Percentiles rank a stretch among this genome's conserved stretches.
Conservation (phyloP, 2,329 filamentous ascomycete genomes). For the Leptodontidium sp. region DNA sequence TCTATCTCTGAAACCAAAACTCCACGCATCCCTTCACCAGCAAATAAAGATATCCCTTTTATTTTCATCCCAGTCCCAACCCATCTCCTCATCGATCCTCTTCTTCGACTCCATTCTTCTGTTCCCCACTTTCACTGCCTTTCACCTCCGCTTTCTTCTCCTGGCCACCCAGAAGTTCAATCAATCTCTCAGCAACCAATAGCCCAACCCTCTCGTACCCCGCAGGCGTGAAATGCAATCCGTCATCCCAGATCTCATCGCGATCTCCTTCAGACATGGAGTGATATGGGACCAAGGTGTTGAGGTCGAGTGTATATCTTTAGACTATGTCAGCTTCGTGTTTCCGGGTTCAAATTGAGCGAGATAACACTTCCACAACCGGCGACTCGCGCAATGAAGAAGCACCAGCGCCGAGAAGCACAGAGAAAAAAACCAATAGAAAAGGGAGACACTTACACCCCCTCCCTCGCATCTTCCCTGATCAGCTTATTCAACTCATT, state of each 20-base stretch:
- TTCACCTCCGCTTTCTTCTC: neutral
- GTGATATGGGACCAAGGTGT: constrained; percentile 61
- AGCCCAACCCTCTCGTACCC: constrained; percentile 71
- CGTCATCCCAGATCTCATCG: constrained; percentile 66
- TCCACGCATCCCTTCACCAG: too few relatives aligned
- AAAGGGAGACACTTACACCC: constrained; percentile 28
- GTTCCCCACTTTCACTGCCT: neutral
- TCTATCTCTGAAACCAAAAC: too few relatives aligned
- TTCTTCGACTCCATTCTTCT: neutral
- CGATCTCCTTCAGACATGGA: constrained; percentile 56
- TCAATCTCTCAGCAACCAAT: constrained; percentile 61
- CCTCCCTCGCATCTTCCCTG: constrained; percentile 24
- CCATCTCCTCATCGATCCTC: neutral
- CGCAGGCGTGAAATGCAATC: constrained; percentile 63
- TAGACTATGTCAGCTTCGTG: neutral
- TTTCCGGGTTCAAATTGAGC: too few relatives aligned
- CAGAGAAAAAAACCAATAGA: neutral
- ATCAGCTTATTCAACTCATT: constrained; percentile 62
- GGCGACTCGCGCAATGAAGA: too few relatives aligned
- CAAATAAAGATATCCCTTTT: too few relatives aligned
- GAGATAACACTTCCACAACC: too few relatives aligned
- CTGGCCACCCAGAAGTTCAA: constrained; percentile 53
- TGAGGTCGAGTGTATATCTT: constrained; percentile 59
- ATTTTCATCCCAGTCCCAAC: too few relatives aligned
- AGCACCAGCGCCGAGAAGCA: neutral